Base-by-base conservation (phyloP, 169 alveolate species). In the Theileria parva region DNA sequence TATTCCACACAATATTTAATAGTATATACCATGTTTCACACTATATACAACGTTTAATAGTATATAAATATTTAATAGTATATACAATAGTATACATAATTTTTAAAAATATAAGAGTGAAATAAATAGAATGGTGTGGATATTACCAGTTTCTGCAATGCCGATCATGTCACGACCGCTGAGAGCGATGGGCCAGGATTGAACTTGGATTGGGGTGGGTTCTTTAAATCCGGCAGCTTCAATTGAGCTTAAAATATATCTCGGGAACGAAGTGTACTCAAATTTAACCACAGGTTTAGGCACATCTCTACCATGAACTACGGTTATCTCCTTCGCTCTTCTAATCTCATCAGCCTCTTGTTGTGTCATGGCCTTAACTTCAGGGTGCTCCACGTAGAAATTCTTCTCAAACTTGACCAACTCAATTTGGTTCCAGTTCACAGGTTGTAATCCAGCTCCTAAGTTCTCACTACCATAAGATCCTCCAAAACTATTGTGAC, bases 151-250 rank as follows among this genome's bases (percentile, higher is more conserved):
- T 79, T 97, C 97, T 12, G 99, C 99, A 37, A 97, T 96, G 27
- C 99, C 99, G 17, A 98, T 95, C 91, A 97, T 89, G 87, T 98
- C 99, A 34, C 96, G 89, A 23, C 99, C 99, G 25, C 97, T 89
- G 50, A 96, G 84, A 37, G 96, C 97, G 17, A 96, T 87, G 13
- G 99, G 99, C 99, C 99, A 97, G 32, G 98, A 96, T 80, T 96
- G 97, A 64, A 95, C 92, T 86, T 98, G 98, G 34, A 98, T 98
- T 11, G 99, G 96, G 25, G 99, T 96, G 4, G 99, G 99, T 44
- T 86, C 79, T 37, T 78, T 81, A 88, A 96, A 97, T 51, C 95
- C 95, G 2, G 94, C 94, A 39, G 92, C 79, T 44, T 79, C 72
- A 73, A 96, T 86, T 57, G 96, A 93, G 59, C 95, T 94, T 75